Base-by-base conservation (phyloP, 2,329 filamentous ascomycete genomes). In the Colletotrichum liaoningense region DNA sequence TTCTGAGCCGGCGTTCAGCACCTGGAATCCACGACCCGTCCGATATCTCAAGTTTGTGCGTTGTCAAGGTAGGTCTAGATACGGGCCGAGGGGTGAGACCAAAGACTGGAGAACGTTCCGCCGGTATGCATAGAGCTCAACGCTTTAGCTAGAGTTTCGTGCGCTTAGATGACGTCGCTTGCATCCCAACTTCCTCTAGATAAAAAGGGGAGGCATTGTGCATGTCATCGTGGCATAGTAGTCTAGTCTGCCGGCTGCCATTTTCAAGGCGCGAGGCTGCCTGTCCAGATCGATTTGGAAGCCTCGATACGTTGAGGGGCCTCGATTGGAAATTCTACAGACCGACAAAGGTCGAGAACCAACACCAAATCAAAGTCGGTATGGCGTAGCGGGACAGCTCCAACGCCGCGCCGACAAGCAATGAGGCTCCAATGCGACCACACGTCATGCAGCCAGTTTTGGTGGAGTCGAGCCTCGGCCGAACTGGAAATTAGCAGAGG, bases 381-480 rank as follows among this genome's bases (percentile, higher is more conserved):
- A 73, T 73, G 55, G 67, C 26, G 38, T 7, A 42, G 55, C 67
- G 67, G 70, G 60, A 58, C 38, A 42, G 63, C n/a, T 24, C 24
- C 3, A 58, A 67, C 16, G 57, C 72, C 68, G 52, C 57, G 52
- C 67, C 63, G 67, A 74, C 52, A 62, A 59, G 57, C 22, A 46
- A 63, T 66, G 63, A 66, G 72, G 67, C 68, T 74, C 72, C 14
- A 63, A 63, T 26, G 49, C 28, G 24, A 56, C 57, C 14, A 67
- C 56, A 67, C 72, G 63, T 74, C 63, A 72, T 74, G 57, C 30
- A 42, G 57, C 63, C 30, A 52, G 57, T 63, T 49, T 33, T 63
- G 57, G 62, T 67, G 72, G 52, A 67, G 72, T 63, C 42, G 42
- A 64, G 14, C 63, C 68, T 74, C 68, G 68, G 68, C 63, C 35